Evolutionary conservation across 2,329 filamentous ascomycete genomes (phyloP).

Genomic region (Dothideomycetes sp.): DNA sequence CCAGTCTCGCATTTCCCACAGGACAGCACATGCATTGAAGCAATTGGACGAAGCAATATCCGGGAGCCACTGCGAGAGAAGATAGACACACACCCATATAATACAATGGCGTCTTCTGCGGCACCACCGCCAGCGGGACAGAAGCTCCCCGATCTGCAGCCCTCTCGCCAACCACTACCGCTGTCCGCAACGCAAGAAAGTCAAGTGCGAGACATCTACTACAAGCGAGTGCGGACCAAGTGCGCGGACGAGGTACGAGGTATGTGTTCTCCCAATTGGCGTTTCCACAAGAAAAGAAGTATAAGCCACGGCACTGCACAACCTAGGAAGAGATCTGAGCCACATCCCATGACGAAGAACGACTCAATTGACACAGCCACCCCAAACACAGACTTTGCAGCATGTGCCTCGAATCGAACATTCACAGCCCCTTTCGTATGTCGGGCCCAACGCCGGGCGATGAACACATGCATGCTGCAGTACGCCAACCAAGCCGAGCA

Average conservation of each 20-base stretch:
- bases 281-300: too few species aligned
- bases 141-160: slow-evolving; percentile 3
- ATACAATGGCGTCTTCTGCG: not conserved
- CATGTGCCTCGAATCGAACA: slow-evolving; percentile 77
- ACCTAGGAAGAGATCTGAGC: not conserved
- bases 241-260: slow-evolving; percentile 52
- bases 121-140: not conserved
- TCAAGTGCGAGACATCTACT: slow-evolving; percentile 70
- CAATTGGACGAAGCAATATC: too few species aligned
- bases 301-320: not conserved
- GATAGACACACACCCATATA: too few species aligned
- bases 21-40: too few species aligned
- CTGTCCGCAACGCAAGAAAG: slow-evolving; percentile 72
- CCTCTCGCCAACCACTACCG: slow-evolving; percentile 62
- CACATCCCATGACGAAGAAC: not conserved
- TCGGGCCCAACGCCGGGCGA: slow-evolving; percentile 63
- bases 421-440: slow-evolving; percentile 83
- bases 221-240: slow-evolving; percentile 63
- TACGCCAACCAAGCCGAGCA: slow-evolving; percentile 77
- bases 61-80: too few species aligned
- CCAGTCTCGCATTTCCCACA: too few species aligned
- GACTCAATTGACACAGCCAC: not conserved
- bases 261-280: slow-evolving; percentile 18
- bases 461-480: slow-evolving; percentile 89
- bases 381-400: slow-evolving; percentile 66